phyloP scores from a whole-genome alignment of 1,139 yeast species.

The Sugiyamaella grinbergsii region DNA sequence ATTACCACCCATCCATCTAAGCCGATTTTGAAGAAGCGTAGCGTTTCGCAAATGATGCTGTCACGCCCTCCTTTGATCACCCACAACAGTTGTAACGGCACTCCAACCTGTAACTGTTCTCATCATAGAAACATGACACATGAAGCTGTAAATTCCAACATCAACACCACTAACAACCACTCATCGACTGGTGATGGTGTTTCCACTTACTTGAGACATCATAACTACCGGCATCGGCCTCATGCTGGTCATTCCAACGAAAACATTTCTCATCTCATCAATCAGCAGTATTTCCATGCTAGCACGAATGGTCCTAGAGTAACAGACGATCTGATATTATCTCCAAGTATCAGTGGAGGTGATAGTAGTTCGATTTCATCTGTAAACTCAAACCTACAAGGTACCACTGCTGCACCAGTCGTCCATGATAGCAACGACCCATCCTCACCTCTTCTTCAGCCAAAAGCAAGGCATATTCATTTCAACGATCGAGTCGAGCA shows the following conservation, averaged over 20 bases:
- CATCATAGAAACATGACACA: conserved; percentile 22
- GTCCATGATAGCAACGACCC: conserved; percentile 28
- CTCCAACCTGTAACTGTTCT: conserved; percentile 21
- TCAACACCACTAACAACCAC: conserved; percentile 4
- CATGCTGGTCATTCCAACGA: conserved; percentile 37
- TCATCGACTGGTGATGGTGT: conserved; percentile 25
- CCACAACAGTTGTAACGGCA: conserved; percentile 25
- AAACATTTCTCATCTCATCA: conserved; percentile 39
- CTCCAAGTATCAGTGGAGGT: conserved; percentile 17
- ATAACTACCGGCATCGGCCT: conserved; percentile 44
- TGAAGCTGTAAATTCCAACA: conserved; percentile 20
- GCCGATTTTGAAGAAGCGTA: conserved; percentile 82
- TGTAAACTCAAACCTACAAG: conserved; percentile 8
- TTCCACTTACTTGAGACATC: conserved; percentile 42
- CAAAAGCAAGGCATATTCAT: conserved; percentile 62
- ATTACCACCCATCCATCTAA: conserved; percentile 35
- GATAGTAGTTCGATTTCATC: conserved; percentile 22
- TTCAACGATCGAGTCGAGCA: conserved; percentile 93
- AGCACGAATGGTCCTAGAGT: conserved; percentile 14
- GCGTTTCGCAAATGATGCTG: conserved; percentile 73
- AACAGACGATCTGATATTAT: conserved; percentile 14
- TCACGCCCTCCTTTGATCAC: conserved; percentile 42
- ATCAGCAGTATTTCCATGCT: conserved; percentile 38
- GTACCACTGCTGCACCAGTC: background rate
- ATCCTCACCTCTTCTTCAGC: conserved; percentile 39